These are phyloP conservation scores for Glycine soja DNA, from an alignment of 306 rosid species.

Conservation along the genomic window DNA sequence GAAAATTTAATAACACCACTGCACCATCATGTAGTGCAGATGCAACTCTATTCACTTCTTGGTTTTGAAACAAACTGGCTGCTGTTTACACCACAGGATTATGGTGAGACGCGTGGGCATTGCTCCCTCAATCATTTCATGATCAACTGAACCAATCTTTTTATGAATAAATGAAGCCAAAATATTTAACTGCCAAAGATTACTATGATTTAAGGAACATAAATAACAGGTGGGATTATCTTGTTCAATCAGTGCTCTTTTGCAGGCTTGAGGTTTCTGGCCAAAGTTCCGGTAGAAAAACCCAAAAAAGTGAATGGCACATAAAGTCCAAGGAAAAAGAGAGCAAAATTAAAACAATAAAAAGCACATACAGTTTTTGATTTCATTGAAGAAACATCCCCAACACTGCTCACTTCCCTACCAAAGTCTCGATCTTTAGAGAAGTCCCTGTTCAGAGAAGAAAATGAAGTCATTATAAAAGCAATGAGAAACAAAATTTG, in stretches of 20 bases:
- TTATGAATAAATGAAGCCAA: too few species aligned
- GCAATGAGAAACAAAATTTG: neutral
- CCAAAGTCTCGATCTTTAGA: slow-evolving; percentile 78
- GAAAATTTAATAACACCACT: slow-evolving; percentile 18
- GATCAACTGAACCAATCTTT: too few species aligned
- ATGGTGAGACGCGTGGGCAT: too few species aligned
- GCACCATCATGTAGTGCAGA: slow-evolving; percentile 16
- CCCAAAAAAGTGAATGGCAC: slow-evolving; percentile 48
- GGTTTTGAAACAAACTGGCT: too few species aligned
- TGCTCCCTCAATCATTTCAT: too few species aligned
- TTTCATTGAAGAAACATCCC: slow-evolving; percentile 74
- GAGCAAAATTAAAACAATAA: slow-evolving; percentile 49
- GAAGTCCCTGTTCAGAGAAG: slow-evolving; percentile 63
- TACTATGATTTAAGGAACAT: slow-evolving; percentile 23
- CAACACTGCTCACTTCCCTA: slow-evolving; percentile 82
- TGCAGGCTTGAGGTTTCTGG: slow-evolving; percentile 57
- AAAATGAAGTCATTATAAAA: neutral
- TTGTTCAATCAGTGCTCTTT: slow-evolving; percentile 54
- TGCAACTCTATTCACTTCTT: too few species aligned
- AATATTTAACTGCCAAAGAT: neutral
- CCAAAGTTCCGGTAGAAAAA: slow-evolving; percentile 48
- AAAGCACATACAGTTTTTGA: slow-evolving; percentile 82
- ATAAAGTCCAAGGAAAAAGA: slow-evolving; percentile 33
- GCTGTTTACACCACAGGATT: too few species aligned
- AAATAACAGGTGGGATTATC: slow-evolving; percentile 39